phyloP scores from a whole-genome alignment of 176 grass and related monocot genomes.

The Hyparrhenia diplandra region DNA sequence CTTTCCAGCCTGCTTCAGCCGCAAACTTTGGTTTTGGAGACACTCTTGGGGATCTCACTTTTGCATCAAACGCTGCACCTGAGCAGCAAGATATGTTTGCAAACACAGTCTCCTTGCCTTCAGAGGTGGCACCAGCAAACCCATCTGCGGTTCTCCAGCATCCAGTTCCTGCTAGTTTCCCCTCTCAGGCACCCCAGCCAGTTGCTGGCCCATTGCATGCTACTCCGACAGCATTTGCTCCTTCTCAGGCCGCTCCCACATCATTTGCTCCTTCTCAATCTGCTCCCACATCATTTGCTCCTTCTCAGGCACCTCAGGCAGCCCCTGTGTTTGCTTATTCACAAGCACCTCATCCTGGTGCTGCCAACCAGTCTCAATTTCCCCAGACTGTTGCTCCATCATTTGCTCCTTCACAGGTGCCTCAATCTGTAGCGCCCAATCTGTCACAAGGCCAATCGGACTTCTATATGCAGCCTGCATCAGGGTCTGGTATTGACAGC shows the following conservation, averaged over 20 bases:
- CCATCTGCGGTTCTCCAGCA: slow-evolving; percentile 18
- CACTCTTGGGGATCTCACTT: slow-evolving; percentile 64
- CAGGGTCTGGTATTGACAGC: background rate
- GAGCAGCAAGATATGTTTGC: slow-evolving; percentile 53
- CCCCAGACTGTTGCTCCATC: slow-evolving; percentile 28
- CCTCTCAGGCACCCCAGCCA: slow-evolving; percentile 22
- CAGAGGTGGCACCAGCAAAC: slow-evolving; percentile 23
- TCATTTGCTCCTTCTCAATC: slow-evolving; percentile 34
- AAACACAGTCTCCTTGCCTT: slow-evolving; percentile 24
- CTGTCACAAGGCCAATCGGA: slow-evolving; percentile 23
- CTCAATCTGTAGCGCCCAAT: slow-evolving; percentile 33
- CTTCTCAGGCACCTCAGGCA: slow-evolving; percentile 33
- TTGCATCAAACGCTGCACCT: slow-evolving; percentile 28
- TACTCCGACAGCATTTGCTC: slow-evolving; percentile 23
- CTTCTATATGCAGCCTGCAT: slow-evolving; percentile 26
- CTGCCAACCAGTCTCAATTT: slow-evolving; percentile 17
- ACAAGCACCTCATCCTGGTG: slow-evolving; percentile 28
- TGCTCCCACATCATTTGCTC: slow-evolving; percentile 9
- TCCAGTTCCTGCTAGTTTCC: slow-evolving; percentile 21
- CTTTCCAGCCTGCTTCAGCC: slow-evolving; percentile 44
- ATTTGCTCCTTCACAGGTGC: slow-evolving; percentile 25
- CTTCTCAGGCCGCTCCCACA: slow-evolving; percentile 22
- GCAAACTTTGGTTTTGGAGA: slow-evolving; percentile 77
- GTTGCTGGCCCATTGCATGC: slow-evolving; percentile 6
- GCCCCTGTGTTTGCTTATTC: slow-evolving; percentile 17